Conservation (phyloP, 1,284 basidiomycete species). For the Cutaneotrichosporon sp. region DNA sequence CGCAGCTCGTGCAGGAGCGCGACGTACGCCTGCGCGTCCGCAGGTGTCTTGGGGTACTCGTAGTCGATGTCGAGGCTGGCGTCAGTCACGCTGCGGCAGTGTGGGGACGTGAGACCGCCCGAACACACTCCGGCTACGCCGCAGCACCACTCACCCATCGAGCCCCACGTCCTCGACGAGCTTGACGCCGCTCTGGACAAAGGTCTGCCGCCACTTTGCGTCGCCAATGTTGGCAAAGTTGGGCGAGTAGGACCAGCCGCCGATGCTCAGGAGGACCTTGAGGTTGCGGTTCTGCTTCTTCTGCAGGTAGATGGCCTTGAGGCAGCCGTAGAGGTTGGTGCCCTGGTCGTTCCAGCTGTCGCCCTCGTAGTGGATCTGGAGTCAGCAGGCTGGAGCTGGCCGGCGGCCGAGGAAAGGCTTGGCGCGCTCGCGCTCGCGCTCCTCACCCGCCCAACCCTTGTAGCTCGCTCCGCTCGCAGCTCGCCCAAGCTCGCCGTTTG, state of each 20-base stretch:
- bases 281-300: conserved; percentile 75
- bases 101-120: too few species aligned
- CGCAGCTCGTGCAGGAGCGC: conserved; percentile 56
- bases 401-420: too few species aligned
- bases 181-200: conserved; percentile 69
- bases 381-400: neutral
- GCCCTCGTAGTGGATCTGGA: conserved; percentile 63
- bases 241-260: conserved; percentile 86
- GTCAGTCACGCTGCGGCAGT: too few species aligned
- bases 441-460: too few species aligned
- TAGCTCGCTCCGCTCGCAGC: too few species aligned
- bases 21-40: conserved; percentile 57
- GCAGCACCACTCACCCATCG: conserved; percentile 73
- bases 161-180: conserved; percentile 84
- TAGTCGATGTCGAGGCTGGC: conserved; percentile 47
- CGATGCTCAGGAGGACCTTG: conserved; percentile 75
- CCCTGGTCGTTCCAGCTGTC: conserved; percentile 88
- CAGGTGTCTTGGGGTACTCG: conserved; percentile 58
- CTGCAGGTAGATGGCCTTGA: conserved; percentile 82
- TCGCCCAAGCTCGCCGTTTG: too few species aligned
- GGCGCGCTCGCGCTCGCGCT: neutral
- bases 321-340: conserved; percentile 79
- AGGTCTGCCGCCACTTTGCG: conserved; percentile 63
- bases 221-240: conserved; percentile 59
- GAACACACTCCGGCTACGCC: too few species aligned